A percentile compares a stretch with the other conserved stretches of the same genome.
These are phyloP conservation scores for Thalia dealbata DNA, from an alignment of 176 grass and related monocot genomes.

Conservation along the genomic window DNA sequence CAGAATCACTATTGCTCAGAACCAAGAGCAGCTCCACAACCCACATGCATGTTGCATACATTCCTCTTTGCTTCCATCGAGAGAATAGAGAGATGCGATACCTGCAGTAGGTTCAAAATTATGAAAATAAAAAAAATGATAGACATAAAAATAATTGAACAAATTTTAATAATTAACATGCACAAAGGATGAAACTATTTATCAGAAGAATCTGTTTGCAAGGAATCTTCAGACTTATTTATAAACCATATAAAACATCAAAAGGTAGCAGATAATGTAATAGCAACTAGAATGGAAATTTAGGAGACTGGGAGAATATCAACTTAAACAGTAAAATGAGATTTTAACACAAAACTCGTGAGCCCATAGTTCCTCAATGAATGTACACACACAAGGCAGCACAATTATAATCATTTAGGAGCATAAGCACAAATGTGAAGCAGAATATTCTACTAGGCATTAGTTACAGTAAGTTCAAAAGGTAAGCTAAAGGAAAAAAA, in stretches of 20 bases:
- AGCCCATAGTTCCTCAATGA: background rate
- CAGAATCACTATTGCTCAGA: constrained; percentile 36
- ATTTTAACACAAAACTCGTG: background rate
- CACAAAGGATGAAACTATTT: background rate
- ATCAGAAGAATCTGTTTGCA: background rate
- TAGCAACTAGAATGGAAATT: background rate
- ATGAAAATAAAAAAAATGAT: background rate
- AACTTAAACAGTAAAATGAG: too few species aligned
- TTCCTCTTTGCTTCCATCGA: constrained; percentile 80
- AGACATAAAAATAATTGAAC: constrained; percentile 2
- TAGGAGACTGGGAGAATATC: background rate
- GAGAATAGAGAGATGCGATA: constrained; percentile 78
- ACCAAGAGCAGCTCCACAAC: constrained; percentile 76
- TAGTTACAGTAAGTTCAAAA: background rate
- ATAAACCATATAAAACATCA: background rate
- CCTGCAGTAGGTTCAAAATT: constrained; percentile 28
- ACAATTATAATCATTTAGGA: too few species aligned
- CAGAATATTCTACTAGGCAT: background rate
- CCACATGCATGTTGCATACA: constrained; percentile 96
- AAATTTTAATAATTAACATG: background rate
- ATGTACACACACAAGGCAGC: too few species aligned
- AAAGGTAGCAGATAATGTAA: background rate
- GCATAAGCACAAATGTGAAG: background rate
- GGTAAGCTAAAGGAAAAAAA: background rate
- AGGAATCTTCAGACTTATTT: background rate